A percentile compares a stretch with the other conserved stretches of the same genome.
Evolutionary conservation across 805 yeast species (phyloP).

Genomic region (Isabelozyma pseudorhagii): DNA sequence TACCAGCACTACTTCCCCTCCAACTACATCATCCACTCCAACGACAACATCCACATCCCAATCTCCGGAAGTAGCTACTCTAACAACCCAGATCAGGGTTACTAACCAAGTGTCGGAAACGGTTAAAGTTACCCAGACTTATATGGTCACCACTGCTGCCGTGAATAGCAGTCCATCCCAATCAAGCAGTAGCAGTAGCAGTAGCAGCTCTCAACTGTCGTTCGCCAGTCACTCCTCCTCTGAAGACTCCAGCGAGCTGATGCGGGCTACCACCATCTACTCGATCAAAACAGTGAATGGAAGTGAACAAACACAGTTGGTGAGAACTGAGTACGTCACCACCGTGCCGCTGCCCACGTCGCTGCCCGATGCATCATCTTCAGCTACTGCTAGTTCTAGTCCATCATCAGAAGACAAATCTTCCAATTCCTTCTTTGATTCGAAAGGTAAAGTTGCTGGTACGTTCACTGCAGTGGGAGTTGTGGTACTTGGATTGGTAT

Average conservation of each 20-base stretch:
- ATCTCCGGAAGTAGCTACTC: neutral
- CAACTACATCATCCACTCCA: constrained; percentile 6
- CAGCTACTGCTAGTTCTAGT: constrained; percentile 5
- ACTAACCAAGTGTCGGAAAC: constrained; percentile 8
- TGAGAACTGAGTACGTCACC: constrained; percentile 14
- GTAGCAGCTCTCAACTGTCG: constrained; percentile 15
- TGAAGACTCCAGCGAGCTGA: constrained; percentile 8
- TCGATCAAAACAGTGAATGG: constrained; percentile 14
- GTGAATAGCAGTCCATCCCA: constrained; percentile 9
- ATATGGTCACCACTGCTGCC: constrained; percentile 4
- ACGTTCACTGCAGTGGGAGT: constrained; percentile 79
- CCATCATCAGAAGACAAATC: neutral
- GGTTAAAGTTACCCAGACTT: constrained; percentile 9
- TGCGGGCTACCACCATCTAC: constrained; percentile 8
- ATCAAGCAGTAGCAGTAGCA: constrained; percentile 12
- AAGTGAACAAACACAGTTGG: constrained; percentile 6
- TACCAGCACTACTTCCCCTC: constrained; percentile 2
- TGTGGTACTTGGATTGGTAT: constrained; percentile 45
- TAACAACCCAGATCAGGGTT: neutral
- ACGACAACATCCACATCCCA: constrained; percentile 1
- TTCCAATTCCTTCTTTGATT: constrained; percentile 52
- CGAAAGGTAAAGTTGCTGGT: constrained; percentile 80
- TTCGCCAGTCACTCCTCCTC: constrained; percentile 1
- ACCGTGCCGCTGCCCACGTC: neutral
- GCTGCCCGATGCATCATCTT: neutral